Evolutionary conservation across 345 rosid genomes (phyloP).

Genomic region (Eutrema heterophyllum): DNA sequence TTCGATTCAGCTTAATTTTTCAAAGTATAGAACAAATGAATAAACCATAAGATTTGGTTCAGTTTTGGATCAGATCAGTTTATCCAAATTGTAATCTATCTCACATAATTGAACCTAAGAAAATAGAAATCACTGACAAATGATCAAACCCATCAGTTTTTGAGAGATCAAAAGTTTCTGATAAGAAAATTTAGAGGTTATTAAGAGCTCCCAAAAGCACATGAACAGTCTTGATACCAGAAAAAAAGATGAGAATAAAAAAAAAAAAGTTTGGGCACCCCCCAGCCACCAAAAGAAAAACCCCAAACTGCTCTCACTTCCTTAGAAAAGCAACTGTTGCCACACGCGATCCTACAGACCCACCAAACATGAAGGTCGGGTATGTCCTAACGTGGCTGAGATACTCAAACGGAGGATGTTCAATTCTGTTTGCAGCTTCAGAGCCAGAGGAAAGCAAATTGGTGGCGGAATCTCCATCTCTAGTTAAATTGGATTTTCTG

Average conservation of each 20-base stretch:
- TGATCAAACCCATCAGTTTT: conserved; percentile 1
- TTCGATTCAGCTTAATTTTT: too few relatives aligned
- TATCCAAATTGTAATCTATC: not conserved
- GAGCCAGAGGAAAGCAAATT: conserved; percentile 31
- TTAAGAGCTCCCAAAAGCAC: conserved; percentile 8
- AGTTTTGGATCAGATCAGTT: not conserved
- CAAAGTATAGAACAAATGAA: not conserved
- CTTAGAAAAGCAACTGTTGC: conserved; percentile 89
- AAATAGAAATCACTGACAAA: not conserved
- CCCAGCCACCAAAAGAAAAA: not conserved
- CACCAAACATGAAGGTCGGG: conserved; percentile 90
- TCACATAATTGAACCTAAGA: not conserved
- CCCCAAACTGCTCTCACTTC: conserved; percentile 31
- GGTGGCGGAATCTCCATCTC: conserved; percentile 20
- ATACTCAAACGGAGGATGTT: conserved; percentile 49
- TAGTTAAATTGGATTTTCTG: conserved; percentile 37
- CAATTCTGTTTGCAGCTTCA: conserved; percentile 35
- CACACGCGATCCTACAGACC: conserved; percentile 80
- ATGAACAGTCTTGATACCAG: conserved; percentile 1
- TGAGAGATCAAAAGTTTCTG: not conserved
- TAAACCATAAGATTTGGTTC: not conserved
- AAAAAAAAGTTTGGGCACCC: not conserved
- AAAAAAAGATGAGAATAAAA: not conserved
- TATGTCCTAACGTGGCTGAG: conserved; percentile 75
- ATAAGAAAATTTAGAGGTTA: not conserved